These are phyloP conservation scores for Lipomyces kockii DNA, from an alignment of 805 yeast genomes.

Conservation along the genomic window DNA sequence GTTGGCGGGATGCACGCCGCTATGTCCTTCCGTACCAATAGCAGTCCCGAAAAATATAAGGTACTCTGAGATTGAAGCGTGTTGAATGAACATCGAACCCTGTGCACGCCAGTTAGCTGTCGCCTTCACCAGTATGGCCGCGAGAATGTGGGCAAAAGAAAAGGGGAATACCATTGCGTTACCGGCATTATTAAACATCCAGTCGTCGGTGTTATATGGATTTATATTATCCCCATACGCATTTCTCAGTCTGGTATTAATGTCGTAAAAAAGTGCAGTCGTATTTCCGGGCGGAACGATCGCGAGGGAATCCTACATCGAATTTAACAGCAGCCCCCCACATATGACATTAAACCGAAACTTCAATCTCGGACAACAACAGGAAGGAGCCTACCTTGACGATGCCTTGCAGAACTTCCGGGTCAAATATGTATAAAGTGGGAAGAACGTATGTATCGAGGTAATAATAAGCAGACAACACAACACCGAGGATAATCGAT, in stretches of 20 bases:
- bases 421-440: conserved; percentile 69
- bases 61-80: conserved; percentile 93
- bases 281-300: conserved; percentile 49
- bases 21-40: conserved; percentile 93
- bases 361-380: not conserved
- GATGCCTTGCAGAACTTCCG: conserved; percentile 59
- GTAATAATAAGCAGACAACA: conserved; percentile 21
- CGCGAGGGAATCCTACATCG: conserved; percentile 43
- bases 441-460: conserved; percentile 70
- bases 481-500: conserved; percentile 23
- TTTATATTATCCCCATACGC: conserved; percentile 78
- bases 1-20: conserved; percentile 95
- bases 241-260: conserved; percentile 61
- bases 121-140: not conserved
- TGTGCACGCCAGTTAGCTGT: conserved; percentile 3
- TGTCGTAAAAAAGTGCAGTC: conserved; percentile 63
- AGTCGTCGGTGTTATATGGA: conserved; percentile 73
- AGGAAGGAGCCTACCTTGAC: conserved; percentile 42
- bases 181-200: conserved; percentile 98
- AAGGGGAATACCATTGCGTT: conserved; percentile 75
- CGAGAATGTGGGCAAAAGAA: not conserved
- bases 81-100: conserved; percentile 85
- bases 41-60: conserved; percentile 92
- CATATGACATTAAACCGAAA: too few relatives aligned
- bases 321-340: not conserved